Percentiles rank a stretch among this genome's conserved stretches.
These are phyloP conservation scores for Solanum virginianum DNA, from an alignment of 257 asterid genomes.

Conservation along the genomic window DNA sequence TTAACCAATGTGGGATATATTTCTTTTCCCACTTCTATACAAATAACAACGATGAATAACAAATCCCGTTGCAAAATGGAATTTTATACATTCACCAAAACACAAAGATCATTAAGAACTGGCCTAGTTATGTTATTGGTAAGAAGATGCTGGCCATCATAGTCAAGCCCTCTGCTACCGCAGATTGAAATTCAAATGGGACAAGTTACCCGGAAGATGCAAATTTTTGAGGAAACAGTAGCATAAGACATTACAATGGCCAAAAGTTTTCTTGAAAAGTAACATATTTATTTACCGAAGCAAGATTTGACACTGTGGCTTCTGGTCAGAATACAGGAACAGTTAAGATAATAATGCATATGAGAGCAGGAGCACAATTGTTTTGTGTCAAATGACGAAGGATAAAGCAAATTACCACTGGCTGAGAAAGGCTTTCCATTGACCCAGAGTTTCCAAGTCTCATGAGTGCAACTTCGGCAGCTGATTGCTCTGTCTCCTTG, in stretches of 20 bases:
- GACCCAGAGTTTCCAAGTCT: constrained; percentile 38
- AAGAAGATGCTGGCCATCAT: not conserved
- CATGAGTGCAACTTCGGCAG: constrained; percentile 92
- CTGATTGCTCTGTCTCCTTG: constrained; percentile 97
- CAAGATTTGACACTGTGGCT: not conserved
- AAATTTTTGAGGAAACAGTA: not conserved
- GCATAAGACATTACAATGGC: not conserved
- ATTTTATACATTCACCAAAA: too few species aligned
- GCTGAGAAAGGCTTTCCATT: constrained; percentile 40
- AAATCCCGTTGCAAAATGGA: too few species aligned
- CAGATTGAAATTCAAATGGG: not conserved
- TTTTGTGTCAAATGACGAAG: not conserved
- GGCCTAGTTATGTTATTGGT: too few species aligned
- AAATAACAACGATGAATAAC: too few species aligned
- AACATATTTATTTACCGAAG: not conserved
- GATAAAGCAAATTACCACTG: constrained; percentile 47
- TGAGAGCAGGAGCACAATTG: not conserved
- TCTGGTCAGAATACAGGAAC: not conserved
- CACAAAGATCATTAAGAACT: too few species aligned
- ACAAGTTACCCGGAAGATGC: not conserved
- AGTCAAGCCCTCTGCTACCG: not conserved
- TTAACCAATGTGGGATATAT: too few species aligned
- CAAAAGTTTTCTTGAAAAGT: not conserved
- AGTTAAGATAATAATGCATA: not conserved
- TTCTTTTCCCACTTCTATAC: too few species aligned